phyloP scores from a whole-genome alignment of 1,139 yeast species.

The Blastobotrys petasosporus region DNA sequence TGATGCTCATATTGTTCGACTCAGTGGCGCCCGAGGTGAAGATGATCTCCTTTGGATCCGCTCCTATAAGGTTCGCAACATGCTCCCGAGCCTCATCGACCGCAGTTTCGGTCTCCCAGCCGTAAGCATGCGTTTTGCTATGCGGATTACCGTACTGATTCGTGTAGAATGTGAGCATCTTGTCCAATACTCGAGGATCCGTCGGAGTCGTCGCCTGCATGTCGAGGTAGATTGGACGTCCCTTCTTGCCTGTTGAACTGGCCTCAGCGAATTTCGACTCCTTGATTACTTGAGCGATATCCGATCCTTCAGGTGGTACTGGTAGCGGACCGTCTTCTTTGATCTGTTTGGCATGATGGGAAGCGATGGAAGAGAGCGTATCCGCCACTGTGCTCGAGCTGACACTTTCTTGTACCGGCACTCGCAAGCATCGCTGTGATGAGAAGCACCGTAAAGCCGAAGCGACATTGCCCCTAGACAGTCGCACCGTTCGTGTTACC shows the following conservation, averaged over 20 bases:
- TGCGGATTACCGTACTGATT: slow-evolving; percentile 97
- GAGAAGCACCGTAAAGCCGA: no score
- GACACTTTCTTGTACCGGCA: slow-evolving; percentile 3
- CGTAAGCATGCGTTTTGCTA: slow-evolving; percentile 95
- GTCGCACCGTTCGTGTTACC: no score
- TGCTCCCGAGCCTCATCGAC: slow-evolving; percentile 82
- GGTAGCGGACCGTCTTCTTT: slow-evolving; percentile 11
- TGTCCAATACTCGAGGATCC: slow-evolving; percentile 93
- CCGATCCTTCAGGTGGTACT: slow-evolving; percentile 23
- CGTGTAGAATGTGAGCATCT: slow-evolving; percentile 86
- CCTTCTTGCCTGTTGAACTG: slow-evolving; percentile 19
- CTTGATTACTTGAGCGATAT: slow-evolving; percentile 21
- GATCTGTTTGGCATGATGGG: slow-evolving; percentile 8
- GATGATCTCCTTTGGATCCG: slow-evolving; percentile 94
- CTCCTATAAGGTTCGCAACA: slow-evolving; percentile 77
- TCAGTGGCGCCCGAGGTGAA: slow-evolving; percentile 99
- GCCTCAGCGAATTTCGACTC: slow-evolving; percentile 19
- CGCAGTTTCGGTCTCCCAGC: slow-evolving; percentile 96
- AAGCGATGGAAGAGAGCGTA: slow-evolving; percentile 13
- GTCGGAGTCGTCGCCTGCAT: slow-evolving; percentile 98
- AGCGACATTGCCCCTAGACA: no score
- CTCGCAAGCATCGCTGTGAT: background rate
- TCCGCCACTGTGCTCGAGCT: slow-evolving; percentile 20
- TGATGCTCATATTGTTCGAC: slow-evolving; percentile 86
- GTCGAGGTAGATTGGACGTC: slow-evolving; percentile 84